Evolutionary conservation across 371 early-diverging fungal species (phyloP).

Genomic region (Conidiobolus incongruus): DNA sequence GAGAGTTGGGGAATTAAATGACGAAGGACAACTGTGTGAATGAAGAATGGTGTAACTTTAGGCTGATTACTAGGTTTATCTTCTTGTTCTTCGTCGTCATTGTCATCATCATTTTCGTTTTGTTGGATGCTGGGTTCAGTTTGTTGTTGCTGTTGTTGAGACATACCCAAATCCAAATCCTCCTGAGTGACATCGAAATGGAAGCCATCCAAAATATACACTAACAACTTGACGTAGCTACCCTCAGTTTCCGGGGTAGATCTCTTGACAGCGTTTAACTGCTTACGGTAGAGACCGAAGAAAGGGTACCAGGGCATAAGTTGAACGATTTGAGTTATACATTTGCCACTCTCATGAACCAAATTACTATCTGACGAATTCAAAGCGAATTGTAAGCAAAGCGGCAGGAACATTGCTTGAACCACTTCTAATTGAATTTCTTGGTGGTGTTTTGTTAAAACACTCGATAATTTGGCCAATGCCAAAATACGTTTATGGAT

Average conservation of each 20-base stretch:
- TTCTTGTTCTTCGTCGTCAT: slow-evolving; percentile 10
- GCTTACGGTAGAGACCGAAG: slow-evolving; percentile 40
- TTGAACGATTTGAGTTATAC: slow-evolving; percentile 40
- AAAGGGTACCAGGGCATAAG: slow-evolving; percentile 67
- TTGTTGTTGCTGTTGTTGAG: slow-evolving; percentile 1
- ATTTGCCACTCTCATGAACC: slow-evolving; percentile 49
- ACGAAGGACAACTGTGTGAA: slow-evolving; percentile 40
- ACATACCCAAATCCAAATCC: slow-evolving; percentile 9
- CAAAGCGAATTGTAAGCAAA: slow-evolving; percentile 63
- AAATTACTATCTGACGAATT: slow-evolving; percentile 49
- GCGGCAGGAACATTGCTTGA: slow-evolving; percentile 68
- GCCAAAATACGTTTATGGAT: slow-evolving; percentile 74
- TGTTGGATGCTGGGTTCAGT: slow-evolving; percentile 8
- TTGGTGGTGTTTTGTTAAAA: no score
- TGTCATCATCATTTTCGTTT: no score
- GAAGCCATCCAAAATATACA: slow-evolving; percentile 68
- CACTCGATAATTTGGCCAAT: no score
- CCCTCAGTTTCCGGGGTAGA: slow-evolving; percentile 52
- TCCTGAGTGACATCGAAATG: slow-evolving; percentile 56
- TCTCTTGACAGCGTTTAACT: slow-evolving; percentile 36
- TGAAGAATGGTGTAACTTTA: slow-evolving; percentile 17
- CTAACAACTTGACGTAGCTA: slow-evolving; percentile 47
- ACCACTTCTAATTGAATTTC: no score
- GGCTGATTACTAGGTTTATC: slow-evolving; percentile 5
- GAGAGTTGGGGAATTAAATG: slow-evolving; percentile 62